phyloP scores from a whole-genome alignment of 2,329 filamentous ascomycete genomes.

The Nemania serpens region DNA sequence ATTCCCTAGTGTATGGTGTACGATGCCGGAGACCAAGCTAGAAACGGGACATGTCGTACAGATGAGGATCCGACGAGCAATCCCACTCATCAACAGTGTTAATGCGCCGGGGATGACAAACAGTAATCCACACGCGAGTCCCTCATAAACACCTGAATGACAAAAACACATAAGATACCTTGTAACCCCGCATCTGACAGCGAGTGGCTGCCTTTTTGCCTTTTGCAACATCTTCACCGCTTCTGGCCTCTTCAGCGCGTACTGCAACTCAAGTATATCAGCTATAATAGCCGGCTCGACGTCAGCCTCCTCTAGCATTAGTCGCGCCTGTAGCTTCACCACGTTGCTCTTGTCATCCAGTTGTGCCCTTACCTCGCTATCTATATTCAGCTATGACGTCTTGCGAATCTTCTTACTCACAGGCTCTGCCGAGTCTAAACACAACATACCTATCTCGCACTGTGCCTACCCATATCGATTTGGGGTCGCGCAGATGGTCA shows the following conservation, averaged over 20 bases:
- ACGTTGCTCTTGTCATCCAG: constrained; percentile 17
- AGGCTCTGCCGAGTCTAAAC: too few species aligned
- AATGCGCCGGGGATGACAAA: constrained; percentile 1
- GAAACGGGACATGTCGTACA: too few species aligned
- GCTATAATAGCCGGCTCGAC: constrained; percentile 27
- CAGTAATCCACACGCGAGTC: constrained; percentile 19
- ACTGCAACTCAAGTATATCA: constrained; percentile 34
- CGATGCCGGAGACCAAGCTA: too few species aligned
- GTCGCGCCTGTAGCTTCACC: constrained; percentile 31
- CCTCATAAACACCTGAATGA: not conserved
- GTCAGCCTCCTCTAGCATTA: constrained; percentile 40
- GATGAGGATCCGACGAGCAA: too few species aligned
- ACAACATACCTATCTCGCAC: too few species aligned
- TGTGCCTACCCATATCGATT: too few species aligned
- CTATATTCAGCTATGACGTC: too few species aligned
- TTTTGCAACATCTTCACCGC: constrained; percentile 23
- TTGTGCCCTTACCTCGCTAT: too few species aligned
- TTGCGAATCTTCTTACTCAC: too few species aligned
- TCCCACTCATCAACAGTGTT: not conserved
- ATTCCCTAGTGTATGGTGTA: too few species aligned
- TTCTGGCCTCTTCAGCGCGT: constrained; percentile 36
- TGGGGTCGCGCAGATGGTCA: constrained; percentile 21
- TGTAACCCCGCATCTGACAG: not conserved
- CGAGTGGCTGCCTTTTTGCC: not conserved
- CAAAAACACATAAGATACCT: constrained; percentile 1